Evolutionary conservation across 148 eudicot genomes (phyloP).

Genomic region (Pharnaceum exiguum): DNA sequence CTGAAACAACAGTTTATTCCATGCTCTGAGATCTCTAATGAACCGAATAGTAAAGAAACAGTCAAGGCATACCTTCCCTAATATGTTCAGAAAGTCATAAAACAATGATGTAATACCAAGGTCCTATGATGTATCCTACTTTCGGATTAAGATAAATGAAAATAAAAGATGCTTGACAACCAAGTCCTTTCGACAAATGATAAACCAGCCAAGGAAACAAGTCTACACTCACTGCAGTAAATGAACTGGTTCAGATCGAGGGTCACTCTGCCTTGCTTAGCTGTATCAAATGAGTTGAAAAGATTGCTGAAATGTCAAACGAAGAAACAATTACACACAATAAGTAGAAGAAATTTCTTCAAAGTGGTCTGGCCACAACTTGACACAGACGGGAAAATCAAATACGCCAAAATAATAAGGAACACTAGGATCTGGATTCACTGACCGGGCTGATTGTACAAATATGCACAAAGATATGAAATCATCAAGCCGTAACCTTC

Average conservation of each 20-base stretch:
- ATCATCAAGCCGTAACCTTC: slow-evolving; percentile 74
- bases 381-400: neutral
- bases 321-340: neutral
- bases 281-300: slow-evolving; percentile 82
- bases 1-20: too few species aligned
- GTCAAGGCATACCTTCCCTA: too few species aligned
- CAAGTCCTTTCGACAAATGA: too few species aligned
- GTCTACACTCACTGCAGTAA: slow-evolving; percentile 83
- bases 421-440: neutral
- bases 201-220: neutral
- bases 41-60: too few species aligned
- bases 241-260: slow-evolving; percentile 88
- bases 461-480: slow-evolving; percentile 81
- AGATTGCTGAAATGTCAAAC: slow-evolving; percentile 52
- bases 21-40: too few species aligned
- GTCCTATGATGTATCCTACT: too few species aligned
- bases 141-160: too few species aligned
- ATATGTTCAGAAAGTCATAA: too few species aligned
- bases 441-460: slow-evolving; percentile 80
- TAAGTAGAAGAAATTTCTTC: neutral
- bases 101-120: too few species aligned
- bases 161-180: too few species aligned
- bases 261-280: slow-evolving; percentile 79
- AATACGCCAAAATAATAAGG: neutral
- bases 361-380: too few species aligned